Conservation (phyloP, 1,284 basidiomycete species). For the Irpex lacteus region DNA sequence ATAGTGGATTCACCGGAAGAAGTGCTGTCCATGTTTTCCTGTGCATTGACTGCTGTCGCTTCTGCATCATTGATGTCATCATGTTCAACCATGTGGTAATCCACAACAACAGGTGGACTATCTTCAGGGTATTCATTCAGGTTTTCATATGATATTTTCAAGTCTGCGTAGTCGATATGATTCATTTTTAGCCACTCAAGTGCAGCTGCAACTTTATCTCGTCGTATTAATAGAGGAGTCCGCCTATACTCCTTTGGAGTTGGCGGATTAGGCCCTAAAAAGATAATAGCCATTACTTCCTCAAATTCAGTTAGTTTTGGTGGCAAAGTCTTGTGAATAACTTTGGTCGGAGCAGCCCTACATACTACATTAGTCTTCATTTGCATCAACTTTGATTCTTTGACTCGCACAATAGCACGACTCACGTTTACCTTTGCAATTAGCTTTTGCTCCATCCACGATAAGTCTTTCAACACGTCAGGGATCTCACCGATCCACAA, state of each 20-base stretch:
- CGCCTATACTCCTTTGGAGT: conserved; percentile 31
- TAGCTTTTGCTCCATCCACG: conserved; percentile 31
- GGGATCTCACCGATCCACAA: conserved; percentile 39
- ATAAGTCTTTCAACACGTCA: conserved; percentile 22
- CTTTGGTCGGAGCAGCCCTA: conserved; percentile 31
- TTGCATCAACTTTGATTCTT: conserved; percentile 26
- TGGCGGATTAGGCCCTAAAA: conserved; percentile 30
- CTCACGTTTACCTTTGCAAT: conserved; percentile 30
- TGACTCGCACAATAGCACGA: conserved; percentile 27
- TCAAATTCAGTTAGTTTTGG: conserved; percentile 32
- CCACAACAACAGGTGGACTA: conserved; percentile 25
- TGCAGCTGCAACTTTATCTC: conserved; percentile 27
- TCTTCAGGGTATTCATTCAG: conserved; percentile 30
- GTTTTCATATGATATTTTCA: conserved; percentile 34
- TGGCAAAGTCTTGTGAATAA: conserved; percentile 32
- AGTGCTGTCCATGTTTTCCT: conserved; percentile 26
- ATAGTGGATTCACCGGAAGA: conserved; percentile 32
- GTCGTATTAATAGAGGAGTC: conserved; percentile 33
- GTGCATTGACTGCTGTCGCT: conserved; percentile 17
- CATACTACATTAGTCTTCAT: conserved; percentile 36
- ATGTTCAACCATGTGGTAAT: neutral
- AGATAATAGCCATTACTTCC: conserved; percentile 36
- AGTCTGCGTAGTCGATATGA: conserved; percentile 34
- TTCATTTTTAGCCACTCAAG: conserved; percentile 38
- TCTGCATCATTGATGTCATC: conserved; percentile 19